Base-by-base conservation (phyloP, 306 rosid species). In the Quercus suber region DNA sequence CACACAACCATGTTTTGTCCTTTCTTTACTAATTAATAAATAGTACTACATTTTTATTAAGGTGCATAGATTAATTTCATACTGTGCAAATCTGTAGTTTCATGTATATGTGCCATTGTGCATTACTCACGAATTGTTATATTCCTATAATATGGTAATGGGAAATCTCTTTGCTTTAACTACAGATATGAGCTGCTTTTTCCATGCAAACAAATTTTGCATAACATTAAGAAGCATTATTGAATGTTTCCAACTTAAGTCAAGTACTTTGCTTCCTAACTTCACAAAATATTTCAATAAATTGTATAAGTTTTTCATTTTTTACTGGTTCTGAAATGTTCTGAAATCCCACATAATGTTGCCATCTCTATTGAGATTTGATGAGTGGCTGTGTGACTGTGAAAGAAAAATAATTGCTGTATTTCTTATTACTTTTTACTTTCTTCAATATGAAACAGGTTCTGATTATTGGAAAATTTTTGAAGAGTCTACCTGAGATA, bases 401-500 rank as follows among this genome's bases (percentile, higher is more conserved):
- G 19, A 19, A 33, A 67, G 49, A 28, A 3, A 67, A 67, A 33
- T 18, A 17, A 35, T 6, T 7, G 3, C 55, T 71, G 55, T 11
- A 69, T 59, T 59, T 77, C 51, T 59, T 76, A 6, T 55, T 75
- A 73, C 71, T 63, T 71, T 6, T 57, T 56, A 57, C 78, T 49
- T 75, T 77, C 59, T 87, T 68, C 37, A 73, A 74, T 70, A 61
- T 31, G 52, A 70, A 77, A 43, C 95, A 93, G 98, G 97, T 93
- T 81, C 79, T 89, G 81, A 84, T 91, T 82, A 81, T 84, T 80
- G 98, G 98, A 65, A 78, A 84, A 59, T 90, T 91, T 87, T 84
- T 93, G 78, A 89, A 82, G 81, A 82, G 78, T 81, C 86, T 71
- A 72, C 82, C 79, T 37, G 87, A 81, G 74, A 83, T 80, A 59